phyloP scores from a whole-genome alignment of 2,329 filamentous ascomycete genomes.

The Penicillium brevicompactum region DNA sequence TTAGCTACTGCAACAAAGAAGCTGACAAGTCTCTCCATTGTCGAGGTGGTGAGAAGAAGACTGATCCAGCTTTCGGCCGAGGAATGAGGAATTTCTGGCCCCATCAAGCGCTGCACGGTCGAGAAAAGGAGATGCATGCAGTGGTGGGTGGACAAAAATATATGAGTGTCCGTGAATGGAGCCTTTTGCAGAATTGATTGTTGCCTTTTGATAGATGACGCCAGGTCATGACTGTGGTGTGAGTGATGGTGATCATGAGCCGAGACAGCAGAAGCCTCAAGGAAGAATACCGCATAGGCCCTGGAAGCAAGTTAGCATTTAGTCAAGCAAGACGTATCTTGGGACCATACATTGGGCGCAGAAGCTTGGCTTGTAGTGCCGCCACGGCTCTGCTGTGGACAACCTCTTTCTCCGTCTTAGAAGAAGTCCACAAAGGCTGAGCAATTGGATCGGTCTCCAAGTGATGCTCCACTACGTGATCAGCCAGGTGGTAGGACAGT shows the following conservation, averaged over 20 bases:
- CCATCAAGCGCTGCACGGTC: constrained; percentile 28
- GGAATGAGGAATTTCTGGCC: constrained; percentile 24
- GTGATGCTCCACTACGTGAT: constrained; percentile 25
- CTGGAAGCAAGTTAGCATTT: constrained; percentile 8
- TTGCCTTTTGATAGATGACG: constrained; percentile 17
- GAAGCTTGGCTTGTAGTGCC: constrained; percentile 23
- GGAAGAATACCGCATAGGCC: constrained; percentile 28
- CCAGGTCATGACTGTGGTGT: background rate
- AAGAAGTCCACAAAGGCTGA: constrained; percentile 21
- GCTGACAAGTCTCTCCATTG: constrained; percentile 25
- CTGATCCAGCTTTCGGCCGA: constrained; percentile 28
- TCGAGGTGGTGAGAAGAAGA: constrained; percentile 30
- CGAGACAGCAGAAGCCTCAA: constrained; percentile 21
- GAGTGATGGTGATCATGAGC: background rate
- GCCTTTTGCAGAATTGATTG: constrained; percentile 24
- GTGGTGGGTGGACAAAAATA: constrained; percentile 29
- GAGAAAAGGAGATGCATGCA: constrained; percentile 28
- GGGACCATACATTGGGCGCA: constrained; percentile 22
- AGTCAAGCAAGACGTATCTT: background rate
- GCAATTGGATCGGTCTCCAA: constrained; percentile 21
- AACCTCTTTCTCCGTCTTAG: constrained; percentile 29
- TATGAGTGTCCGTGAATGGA: constrained; percentile 25
- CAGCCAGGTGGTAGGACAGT: constrained; percentile 29
- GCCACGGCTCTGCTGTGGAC: constrained; percentile 27
- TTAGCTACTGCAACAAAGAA: constrained; percentile 25